Base-by-base conservation (phyloP, 352 stramenopile species). In the Globisporangium perplexum region DNA sequence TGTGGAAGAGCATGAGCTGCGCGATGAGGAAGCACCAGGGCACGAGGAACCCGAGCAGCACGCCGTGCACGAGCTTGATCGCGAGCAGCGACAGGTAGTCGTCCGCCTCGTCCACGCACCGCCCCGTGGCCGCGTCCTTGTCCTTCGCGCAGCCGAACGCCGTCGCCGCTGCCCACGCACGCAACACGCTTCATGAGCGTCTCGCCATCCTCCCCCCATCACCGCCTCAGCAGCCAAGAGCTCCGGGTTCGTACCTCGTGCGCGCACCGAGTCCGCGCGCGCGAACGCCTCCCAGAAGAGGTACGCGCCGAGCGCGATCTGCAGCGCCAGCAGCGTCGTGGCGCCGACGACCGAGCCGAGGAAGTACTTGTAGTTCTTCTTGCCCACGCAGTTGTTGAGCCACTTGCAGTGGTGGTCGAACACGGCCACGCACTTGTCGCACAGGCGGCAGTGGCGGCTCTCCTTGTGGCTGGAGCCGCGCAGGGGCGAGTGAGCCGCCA, bases 321-420 rank as follows among this genome's bases (percentile, higher is more conserved):
- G 84, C 22, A 93, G 42, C 6, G 68, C 66, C 39, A 90, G 63
- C 59, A 93, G 72, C 41, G 77, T 49, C 15, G 78, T 86, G 0
- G 84, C 70, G 22, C 71, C 70, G 4, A 88, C 60, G 7, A 96
- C 81, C 17, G 82, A 90, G 33, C 63, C 69, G 18, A 96, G 58
- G 47, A 96, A 96, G 47, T 72, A 90, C 55, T 50, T 58, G 54
- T 93, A 94, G 66, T 94, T 94, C 55, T 94, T 90, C 53, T 74
- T 76, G 46, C 94, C 93, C 12, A 98, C 82, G 63, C 95, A 98
- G 52, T 97, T 98, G 68, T 98, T 98, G 26, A 98, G 84, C 94
- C 90, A 97, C 59, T 97, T 97, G 77, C 95, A 98, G 74, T 98
- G 95, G 74, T 98, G 95, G 67, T 98, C 95, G 68, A 98, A 98